Base-by-base conservation (phyloP, 495 filamentous ascomycete species). In the Staphylotrichum tortipilum region DNA sequence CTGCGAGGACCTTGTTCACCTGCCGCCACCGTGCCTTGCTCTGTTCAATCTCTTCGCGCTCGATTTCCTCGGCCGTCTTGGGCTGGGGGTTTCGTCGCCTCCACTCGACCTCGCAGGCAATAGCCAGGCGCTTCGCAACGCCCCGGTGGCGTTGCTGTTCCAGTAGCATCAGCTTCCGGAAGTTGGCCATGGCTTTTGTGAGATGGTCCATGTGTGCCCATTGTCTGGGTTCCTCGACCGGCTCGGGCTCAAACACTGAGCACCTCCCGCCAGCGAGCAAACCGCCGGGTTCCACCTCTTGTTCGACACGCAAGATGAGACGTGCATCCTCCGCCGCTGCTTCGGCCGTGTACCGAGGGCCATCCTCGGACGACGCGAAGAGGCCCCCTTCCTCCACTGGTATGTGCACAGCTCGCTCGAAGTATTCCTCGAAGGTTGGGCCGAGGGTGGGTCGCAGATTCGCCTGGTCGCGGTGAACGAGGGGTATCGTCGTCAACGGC, bases 171-270 rank as follows among this genome's bases (percentile, higher is more conserved):
- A 95, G 70, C 53, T 78, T 82, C 34, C 86, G 80, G 57, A 97
- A 89, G 54, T 88, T 79, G 10, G 86, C 54, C 37, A 86, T 88
- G 56, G 94, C 89, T 12, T 82, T 80, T 35, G 87, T 77, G 7
- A 97, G 74, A 59, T 95, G 86, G 59, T 96, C 89, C 49, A 79
- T 77, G 59, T 95, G 90, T 14, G 82, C 81, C 68, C 87, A 95
- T 46, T 87, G 88, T 49, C 77, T 78, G 3, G 85, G 86, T 53
- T 88, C 84, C 37, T 80, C 76, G 50, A 86, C 86, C 0, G 81
- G 75, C 22, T 95, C 88, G 0, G 84, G 83, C n/a, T 79, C 72
- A 58, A 84, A 94, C 24, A 85, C 70, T 3, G 81, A 85, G 61
- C 86, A 92, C 17, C 77, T 76, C 41, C 82, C 81, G 31, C 72